A percentile compares a stretch with the other conserved stretches of the same genome.
Conservation (phyloP, 306 rosid genomes). For the Arachis stenosperma region DNA sequence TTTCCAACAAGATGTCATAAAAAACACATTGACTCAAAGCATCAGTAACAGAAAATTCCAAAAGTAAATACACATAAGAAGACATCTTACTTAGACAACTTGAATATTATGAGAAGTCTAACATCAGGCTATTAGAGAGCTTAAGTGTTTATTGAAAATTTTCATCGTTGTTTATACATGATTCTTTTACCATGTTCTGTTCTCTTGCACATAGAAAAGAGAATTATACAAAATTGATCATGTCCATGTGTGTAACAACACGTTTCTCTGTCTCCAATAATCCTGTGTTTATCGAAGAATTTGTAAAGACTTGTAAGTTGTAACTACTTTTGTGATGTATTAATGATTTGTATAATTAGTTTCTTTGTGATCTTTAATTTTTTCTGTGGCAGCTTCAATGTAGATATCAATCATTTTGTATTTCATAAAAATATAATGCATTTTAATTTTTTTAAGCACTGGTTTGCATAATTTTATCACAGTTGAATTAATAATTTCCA, state of each 20-base stretch:
- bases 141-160: conserved; percentile 39
- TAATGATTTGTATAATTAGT: background rate
- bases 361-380: conserved; percentile 2
- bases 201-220: conserved; percentile 59
- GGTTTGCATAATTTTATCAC: too few relatives aligned
- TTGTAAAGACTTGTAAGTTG: conserved; percentile 42
- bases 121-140: conserved; percentile 69
- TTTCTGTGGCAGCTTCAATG: conserved; percentile 13
- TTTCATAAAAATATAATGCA: too few relatives aligned
- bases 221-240: conserved; percentile 17
- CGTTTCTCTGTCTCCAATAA: background rate
- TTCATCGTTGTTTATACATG: conserved; percentile 32
- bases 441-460: too few relatives aligned
- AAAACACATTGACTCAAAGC: conserved; percentile 45
- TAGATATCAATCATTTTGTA: conserved; percentile 7
- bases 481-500: too few relatives aligned
- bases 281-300: conserved; percentile 33
- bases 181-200: conserved; percentile 43
- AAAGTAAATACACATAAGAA: conserved; percentile 59
- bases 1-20: too few relatives aligned
- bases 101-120: conserved; percentile 79
- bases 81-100: conserved; percentile 75
- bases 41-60: conserved; percentile 52
- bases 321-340: conserved; percentile 36
- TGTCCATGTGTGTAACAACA: too few relatives aligned